Conservation (phyloP, 306 rosid genomes). For the Vigna hirtella region DNA sequence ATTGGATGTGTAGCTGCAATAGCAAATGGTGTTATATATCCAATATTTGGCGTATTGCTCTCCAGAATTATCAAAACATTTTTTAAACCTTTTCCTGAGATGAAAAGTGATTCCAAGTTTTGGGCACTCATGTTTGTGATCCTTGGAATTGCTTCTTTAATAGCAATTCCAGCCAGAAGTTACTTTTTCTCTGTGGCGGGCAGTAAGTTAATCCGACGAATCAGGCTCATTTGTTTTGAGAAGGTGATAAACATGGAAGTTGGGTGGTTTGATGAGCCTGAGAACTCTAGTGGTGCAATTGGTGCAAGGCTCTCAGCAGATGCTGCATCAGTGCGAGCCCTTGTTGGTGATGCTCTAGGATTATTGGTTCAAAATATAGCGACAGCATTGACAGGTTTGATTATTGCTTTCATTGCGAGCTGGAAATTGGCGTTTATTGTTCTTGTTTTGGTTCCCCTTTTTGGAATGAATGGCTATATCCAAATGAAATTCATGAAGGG, state of each 20-base stretch:
- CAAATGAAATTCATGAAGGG: constrained; percentile 73
- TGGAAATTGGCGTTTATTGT: constrained; percentile 71
- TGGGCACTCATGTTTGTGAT: constrained; percentile 67
- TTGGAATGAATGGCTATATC: constrained; percentile 64
- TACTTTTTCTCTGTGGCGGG: constrained; percentile 78
- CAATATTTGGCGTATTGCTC: constrained; percentile 59
- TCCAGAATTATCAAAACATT: constrained; percentile 64
- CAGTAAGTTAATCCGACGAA: constrained; percentile 66
- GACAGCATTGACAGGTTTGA: constrained; percentile 60
- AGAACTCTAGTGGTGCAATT: constrained; percentile 68
- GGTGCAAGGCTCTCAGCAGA: constrained; percentile 85
- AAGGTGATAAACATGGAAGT: constrained; percentile 77
- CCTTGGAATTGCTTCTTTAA: constrained; percentile 59
- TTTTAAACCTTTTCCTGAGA: constrained; percentile 59
- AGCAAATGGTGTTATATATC: constrained; percentile 60
- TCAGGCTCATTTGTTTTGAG: constrained; percentile 73
- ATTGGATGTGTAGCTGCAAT: constrained; percentile 65
- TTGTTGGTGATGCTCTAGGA: constrained; percentile 73
- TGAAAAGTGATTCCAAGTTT: constrained; percentile 64
- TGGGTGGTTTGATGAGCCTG: constrained; percentile 83
- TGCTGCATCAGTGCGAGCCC: constrained; percentile 73
- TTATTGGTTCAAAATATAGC: constrained; percentile 59
- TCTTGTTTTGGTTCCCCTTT: constrained; percentile 62
- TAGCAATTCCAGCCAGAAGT: constrained; percentile 56
- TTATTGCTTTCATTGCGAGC: constrained; percentile 70